Percentiles rank a stretch among this genome's conserved stretches.
Conservation (phyloP, 2,329 filamentous ascomycete genomes). For the Blastomyces percursus region DNA sequence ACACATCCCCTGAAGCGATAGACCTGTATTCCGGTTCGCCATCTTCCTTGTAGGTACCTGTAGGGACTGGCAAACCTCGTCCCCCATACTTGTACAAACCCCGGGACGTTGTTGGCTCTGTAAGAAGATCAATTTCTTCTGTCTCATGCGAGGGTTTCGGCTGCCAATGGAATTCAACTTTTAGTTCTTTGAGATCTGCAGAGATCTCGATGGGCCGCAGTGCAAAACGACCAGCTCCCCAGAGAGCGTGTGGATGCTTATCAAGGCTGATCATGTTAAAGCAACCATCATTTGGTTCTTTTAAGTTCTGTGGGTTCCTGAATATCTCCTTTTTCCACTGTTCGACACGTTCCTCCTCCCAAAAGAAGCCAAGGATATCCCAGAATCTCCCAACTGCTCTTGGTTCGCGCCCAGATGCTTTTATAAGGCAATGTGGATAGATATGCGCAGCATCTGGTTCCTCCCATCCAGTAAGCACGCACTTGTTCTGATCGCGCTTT, state of each 20-base stretch:
- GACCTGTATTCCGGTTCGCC: too few relatives aligned
- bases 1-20: neutral
- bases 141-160: neutral
- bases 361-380: neutral
- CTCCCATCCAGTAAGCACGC: neutral
- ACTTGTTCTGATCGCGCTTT: neutral
- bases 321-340: neutral
- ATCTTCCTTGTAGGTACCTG: too few relatives aligned
- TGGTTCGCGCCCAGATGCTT: neutral
- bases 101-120: neutral
- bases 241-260: neutral
- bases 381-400: neutral
- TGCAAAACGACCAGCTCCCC: neutral
- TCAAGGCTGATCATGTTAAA: neutral
- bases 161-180: neutral
- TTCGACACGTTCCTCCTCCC: neutral
- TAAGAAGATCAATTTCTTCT: neutral
- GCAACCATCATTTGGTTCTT: neutral
- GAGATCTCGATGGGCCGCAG: neutral
- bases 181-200: neutral
- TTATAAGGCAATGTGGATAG: neutral
- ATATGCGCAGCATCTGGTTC: neutral
- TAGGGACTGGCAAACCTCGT: too few relatives aligned
- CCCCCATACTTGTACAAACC: too few relatives aligned
- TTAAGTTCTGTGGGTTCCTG: neutral